Evolutionary conservation across 192 early-diverging fungal species (phyloP), one percentile per base, ranked within the genome.

Genomic region (Backusella morwellensis): DNA sequence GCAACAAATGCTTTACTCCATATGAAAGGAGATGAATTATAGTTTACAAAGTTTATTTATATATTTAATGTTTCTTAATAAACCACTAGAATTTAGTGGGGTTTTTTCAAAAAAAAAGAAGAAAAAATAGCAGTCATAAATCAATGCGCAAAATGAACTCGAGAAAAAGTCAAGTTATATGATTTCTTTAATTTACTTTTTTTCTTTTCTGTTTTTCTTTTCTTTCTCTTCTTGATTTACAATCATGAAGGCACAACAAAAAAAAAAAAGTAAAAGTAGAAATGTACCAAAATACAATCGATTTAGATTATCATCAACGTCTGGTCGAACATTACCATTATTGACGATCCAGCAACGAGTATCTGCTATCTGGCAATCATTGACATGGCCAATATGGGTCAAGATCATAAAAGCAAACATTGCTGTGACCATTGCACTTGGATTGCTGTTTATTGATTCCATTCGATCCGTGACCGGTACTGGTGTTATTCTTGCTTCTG

Each of bases 351-450:
- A 19, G 29, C 63, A 81, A 50, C 36, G 73, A 34, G 21, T 81
- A 4, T 19, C 41, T 21, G 40, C 40, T 29, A 66, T 77, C 17
- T 81, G 80, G 80, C n/a, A 68, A 44, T 47, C 66, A 2, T 11
- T 81, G n/a, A 74, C 72, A 8, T 81, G 80, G 80, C 72, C 72
- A 19, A 54, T 81, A 8, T 23, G 77, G 6, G 68, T 63, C 29
- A 77, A 68, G 32, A 77, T 81, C 6, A 35, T 81, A 11, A 81
- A 81, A 50, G 76, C 76, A 11, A 70, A 81, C 40, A 69, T 77
- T 38, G 75, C 75, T 6, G 76, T 81, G 5, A 77, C 73, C 1
- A 70, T 77, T 41, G 67, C 73, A 9, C 56, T 81, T 21, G 67
- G 72, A 6, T 47, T 81, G 4, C 0, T 75, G 1, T 21, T 77